A percentile compares a stretch with the other conserved stretches of the same genome.
Evolutionary conservation across 1,284 basidiomycete genomes (phyloP).

Genomic region (Trametes sp.): DNA sequence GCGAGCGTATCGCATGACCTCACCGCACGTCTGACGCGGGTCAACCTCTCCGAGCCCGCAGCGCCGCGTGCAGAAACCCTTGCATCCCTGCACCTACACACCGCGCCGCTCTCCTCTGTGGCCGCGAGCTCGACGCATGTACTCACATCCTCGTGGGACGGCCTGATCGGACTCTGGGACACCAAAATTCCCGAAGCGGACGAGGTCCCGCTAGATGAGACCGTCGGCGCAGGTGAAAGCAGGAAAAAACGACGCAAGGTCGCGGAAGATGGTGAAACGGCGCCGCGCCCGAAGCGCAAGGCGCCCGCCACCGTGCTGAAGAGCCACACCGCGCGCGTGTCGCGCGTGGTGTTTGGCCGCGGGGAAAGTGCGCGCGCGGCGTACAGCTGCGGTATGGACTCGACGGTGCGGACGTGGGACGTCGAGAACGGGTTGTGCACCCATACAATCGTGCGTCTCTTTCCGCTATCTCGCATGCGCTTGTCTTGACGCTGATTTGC

Average conservation of each 20-base stretch:
- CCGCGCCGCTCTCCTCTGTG: slow-evolving; percentile 74
- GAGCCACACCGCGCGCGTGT: slow-evolving; percentile 78
- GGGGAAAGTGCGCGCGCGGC: slow-evolving; percentile 47
- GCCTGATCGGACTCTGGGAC: slow-evolving; percentile 81
- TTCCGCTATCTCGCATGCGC: not conserved
- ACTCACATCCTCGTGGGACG: slow-evolving; percentile 83
- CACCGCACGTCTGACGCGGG: slow-evolving; percentile 68
- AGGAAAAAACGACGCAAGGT: slow-evolving; percentile 66
- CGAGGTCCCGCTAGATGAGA: slow-evolving; percentile 55
- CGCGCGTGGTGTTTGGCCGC: slow-evolving; percentile 61
- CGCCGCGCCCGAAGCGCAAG: slow-evolving; percentile 54
- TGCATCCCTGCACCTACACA: slow-evolving; percentile 79
- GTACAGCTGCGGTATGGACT: slow-evolving; percentile 80
- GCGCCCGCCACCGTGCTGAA: slow-evolving; percentile 73
- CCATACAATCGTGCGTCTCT: slow-evolving; percentile 65
- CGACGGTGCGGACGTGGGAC: slow-evolving; percentile 79
- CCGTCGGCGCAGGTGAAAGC: slow-evolving; percentile 38
- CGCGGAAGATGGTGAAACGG: slow-evolving; percentile 37
- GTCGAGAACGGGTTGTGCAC: slow-evolving; percentile 71
- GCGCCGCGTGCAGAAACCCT: slow-evolving; percentile 50
- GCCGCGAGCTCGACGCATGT: slow-evolving; percentile 61
- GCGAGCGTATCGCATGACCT: slow-evolving; percentile 89
- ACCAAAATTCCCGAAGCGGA: slow-evolving; percentile 66
- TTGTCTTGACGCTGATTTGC: slow-evolving; percentile 7
- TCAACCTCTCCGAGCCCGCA: slow-evolving; percentile 48